These are phyloP conservation scores for Ophiostoma triangulosporum DNA, from an alignment of 2,329 filamentous ascomycete species.

Conservation along the genomic window DNA sequence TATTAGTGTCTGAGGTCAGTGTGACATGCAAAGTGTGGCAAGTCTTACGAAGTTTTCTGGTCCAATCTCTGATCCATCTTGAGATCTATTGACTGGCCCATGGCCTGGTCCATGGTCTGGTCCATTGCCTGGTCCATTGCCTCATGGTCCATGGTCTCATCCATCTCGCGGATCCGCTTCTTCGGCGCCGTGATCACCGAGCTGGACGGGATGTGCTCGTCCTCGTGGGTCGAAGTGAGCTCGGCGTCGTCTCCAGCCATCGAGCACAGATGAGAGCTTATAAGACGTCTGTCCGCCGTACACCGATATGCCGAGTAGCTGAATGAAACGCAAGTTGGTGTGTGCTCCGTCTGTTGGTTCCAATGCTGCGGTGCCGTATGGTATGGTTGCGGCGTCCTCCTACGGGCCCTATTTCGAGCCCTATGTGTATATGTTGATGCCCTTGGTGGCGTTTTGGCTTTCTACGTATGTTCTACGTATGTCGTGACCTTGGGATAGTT, in stretches of 20 bases:
- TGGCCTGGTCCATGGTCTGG: neutral
- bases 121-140: neutral
- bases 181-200: constrained; percentile 12
- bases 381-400: neutral
- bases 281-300: neutral
- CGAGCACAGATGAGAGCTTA: neutral
- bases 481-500: neutral
- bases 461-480: neutral
- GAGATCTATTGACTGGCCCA: neutral
- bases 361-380: neutral
- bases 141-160: constrained; percentile 6
- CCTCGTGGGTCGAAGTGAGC: neutral
- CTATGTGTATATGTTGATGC: neutral
- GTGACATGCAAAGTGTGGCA: neutral
- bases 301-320: neutral
- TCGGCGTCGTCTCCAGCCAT: constrained; percentile 2
- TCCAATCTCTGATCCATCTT: neutral
- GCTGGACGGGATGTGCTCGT: constrained; percentile 1
- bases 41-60: constrained; percentile 2
- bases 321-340: neutral
- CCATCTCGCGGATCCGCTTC: constrained; percentile 9
- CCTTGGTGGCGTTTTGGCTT: neutral
- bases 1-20: neutral
- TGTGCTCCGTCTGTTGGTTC: neutral
- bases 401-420: neutral